Evolutionary conservation across 495 filamentous ascomycete genomes (phyloP).

Genomic region (Hypoxylon cercidicola): DNA sequence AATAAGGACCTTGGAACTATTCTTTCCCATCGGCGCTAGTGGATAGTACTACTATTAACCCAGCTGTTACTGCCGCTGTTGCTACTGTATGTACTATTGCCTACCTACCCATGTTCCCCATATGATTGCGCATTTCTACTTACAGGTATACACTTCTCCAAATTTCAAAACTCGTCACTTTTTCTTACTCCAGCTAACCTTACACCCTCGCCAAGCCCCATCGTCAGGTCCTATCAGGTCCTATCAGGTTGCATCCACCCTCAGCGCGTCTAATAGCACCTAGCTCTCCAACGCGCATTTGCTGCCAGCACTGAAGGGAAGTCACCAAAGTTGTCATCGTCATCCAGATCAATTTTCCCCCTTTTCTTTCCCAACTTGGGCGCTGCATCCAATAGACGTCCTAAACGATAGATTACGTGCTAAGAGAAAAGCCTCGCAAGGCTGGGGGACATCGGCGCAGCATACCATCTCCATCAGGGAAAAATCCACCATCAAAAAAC

Average conservation of each 20-base stretch:
- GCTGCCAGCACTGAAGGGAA: conserved; percentile 14
- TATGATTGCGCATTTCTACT: conserved; percentile 21
- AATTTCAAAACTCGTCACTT: conserved; percentile 15
- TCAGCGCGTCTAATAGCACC: conserved; percentile 23
- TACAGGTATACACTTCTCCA: conserved; percentile 18
- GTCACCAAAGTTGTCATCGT: conserved; percentile 18
- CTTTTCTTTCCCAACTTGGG: conserved; percentile 11
- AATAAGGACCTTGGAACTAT: conserved; percentile 19
- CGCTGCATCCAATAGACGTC: conserved; percentile 16
- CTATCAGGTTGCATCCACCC: conserved; percentile 10
- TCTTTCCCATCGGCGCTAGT: conserved; percentile 28
- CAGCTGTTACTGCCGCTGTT: no score
- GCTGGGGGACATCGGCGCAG: conserved; percentile 19
- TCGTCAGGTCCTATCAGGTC: conserved; percentile 4
- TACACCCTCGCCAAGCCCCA: conserved; percentile 20
- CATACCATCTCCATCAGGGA: conserved; percentile 3
- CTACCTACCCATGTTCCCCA: conserved; percentile 13
- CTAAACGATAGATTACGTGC: conserved; percentile 9
- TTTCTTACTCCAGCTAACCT: conserved; percentile 10
- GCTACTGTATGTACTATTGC: no score
- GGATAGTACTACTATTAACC: neutral
- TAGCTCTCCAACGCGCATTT: conserved; percentile 22
- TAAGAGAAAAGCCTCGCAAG: conserved; percentile 2
- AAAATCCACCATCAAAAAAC: conserved; percentile 14
- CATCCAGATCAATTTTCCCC: conserved; percentile 3